phyloP scores from a whole-genome alignment of 2,329 filamentous ascomycete genomes.

The Cercospora sp. region DNA sequence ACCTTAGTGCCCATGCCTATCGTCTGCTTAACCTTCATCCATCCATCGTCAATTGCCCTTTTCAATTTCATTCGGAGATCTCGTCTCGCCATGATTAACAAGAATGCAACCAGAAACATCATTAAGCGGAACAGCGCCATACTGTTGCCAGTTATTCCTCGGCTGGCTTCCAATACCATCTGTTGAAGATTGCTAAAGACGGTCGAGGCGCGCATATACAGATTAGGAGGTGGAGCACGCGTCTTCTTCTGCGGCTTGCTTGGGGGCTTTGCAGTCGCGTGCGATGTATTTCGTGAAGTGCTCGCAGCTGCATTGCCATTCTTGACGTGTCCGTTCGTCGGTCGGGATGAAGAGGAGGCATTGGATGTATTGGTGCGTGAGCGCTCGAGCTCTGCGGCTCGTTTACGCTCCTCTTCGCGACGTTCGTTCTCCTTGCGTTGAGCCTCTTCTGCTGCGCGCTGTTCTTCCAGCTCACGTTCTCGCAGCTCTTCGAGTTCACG shows the following conservation, averaged over 20 bases:
- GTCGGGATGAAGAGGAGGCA: conserved; percentile 10
- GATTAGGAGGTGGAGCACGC: conserved; percentile 22
- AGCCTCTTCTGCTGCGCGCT: conserved; percentile 36
- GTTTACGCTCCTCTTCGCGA: conserved; percentile 38
- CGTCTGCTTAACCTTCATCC: conserved; percentile 80
- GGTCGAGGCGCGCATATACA: conserved; percentile 33
- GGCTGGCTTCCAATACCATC: conserved; percentile 43
- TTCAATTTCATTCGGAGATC: conserved; percentile 74
- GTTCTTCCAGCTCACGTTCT: conserved; percentile 48
- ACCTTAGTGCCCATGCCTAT: conserved; percentile 97
- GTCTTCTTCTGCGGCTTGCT: conserved; percentile 28
- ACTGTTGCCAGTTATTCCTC: conserved; percentile 56
- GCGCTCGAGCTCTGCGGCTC: conserved; percentile 33
- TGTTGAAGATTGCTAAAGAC: conserved; percentile 51
- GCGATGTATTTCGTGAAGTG: conserved; percentile 13
- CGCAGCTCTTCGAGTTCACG: conserved; percentile 61
- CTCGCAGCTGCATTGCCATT: conserved; percentile 9
- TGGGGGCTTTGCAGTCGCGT: conserved; percentile 24
- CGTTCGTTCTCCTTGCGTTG: conserved; percentile 36
- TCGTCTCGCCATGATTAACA: conserved; percentile 72
- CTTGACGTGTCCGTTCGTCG: conserved; percentile 13
- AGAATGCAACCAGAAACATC: conserved; percentile 75
- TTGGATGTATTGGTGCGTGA: conserved; percentile 18
- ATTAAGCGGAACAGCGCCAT: conserved; percentile 61
- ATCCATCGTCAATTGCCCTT: conserved; percentile 67